Evolutionary conservation across 2,329 filamentous ascomycete species (phyloP).

Genomic region (Malbranchea zuffiana): DNA sequence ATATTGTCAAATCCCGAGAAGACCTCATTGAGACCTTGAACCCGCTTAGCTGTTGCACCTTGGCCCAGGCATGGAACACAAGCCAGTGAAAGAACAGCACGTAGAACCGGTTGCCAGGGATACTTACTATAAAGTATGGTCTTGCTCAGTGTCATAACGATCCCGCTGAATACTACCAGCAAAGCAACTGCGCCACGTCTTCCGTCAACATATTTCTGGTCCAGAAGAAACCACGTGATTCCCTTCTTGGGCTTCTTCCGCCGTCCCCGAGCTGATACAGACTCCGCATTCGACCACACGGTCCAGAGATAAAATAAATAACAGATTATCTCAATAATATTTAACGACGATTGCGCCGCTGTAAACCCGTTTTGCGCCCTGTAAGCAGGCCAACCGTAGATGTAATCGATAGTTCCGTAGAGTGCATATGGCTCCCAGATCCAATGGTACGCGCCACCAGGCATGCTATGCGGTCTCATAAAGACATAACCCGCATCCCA

Average conservation of each 20-base stretch:
- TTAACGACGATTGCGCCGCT: slow-evolving; percentile 59
- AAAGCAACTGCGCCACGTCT: slow-evolving; percentile 44
- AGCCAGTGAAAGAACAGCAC: too few relatives aligned
- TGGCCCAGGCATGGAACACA: too few relatives aligned
- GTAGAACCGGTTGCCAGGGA: too few relatives aligned
- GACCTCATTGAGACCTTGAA: slow-evolving; percentile 50
- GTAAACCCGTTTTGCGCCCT: slow-evolving; percentile 62
- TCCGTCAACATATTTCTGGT: slow-evolving; percentile 42
- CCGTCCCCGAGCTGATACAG: slow-evolving; percentile 9
- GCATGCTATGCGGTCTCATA: slow-evolving; percentile 70
- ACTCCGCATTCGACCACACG: slow-evolving; percentile 36
- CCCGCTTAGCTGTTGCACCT: too few relatives aligned
- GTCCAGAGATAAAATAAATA: slow-evolving; percentile 54
- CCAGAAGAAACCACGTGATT: slow-evolving; percentile 4
- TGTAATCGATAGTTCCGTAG: slow-evolving; percentile 67
- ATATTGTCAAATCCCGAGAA: slow-evolving; percentile 51
- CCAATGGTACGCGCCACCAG: slow-evolving; percentile 59
- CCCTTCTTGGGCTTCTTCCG: slow-evolving; percentile 16
- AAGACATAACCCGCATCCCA: slow-evolving; percentile 79
- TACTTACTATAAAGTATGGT: slow-evolving; percentile 55
- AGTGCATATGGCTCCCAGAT: slow-evolving; percentile 68
- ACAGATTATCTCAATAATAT: slow-evolving; percentile 55
- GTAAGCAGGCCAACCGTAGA: slow-evolving; percentile 69
- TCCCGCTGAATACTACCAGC: slow-evolving; percentile 48
- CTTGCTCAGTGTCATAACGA: slow-evolving; percentile 56